Evolutionary conservation across 2,329 filamentous ascomycete genomes (phyloP).

Genomic region (Claviceps purpurea): DNA sequence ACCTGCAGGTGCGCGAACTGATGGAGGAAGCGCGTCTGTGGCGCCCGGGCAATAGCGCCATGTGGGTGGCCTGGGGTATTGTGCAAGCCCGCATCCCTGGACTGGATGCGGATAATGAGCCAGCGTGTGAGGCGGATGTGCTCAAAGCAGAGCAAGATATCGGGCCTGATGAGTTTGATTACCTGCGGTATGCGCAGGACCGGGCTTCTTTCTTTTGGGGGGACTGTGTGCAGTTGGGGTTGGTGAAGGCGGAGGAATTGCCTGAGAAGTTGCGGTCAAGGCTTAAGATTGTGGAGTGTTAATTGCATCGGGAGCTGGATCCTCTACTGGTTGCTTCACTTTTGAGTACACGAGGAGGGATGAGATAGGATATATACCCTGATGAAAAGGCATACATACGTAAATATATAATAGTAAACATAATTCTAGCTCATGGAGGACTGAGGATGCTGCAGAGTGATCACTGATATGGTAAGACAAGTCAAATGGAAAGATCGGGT

Average conservation of each 20-base stretch:
- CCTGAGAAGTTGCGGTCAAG: constrained; percentile 49
- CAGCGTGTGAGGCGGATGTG: constrained; percentile 20
- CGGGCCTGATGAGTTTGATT: constrained; percentile 74
- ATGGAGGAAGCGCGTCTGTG: constrained; percentile 71
- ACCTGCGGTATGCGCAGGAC: constrained; percentile 81
- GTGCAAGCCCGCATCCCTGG: constrained; percentile 83
- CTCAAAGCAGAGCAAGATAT: constrained; percentile 33
- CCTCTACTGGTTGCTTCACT: not conserved
- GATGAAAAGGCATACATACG: too few species aligned
- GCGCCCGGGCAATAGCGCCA: constrained; percentile 75
- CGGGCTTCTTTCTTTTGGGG: constrained; percentile 91
- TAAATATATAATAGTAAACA: too few species aligned
- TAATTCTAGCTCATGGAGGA: too few species aligned
- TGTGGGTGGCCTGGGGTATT: constrained; percentile 94
- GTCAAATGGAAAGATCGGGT: too few species aligned
- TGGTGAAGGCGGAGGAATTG: constrained; percentile 64
- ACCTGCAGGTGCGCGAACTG: constrained; percentile 55
- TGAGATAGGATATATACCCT: too few species aligned
- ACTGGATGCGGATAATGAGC: constrained; percentile 34
- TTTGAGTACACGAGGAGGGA: too few species aligned
- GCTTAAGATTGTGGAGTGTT: constrained; percentile 60
- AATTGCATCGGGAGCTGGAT: constrained; percentile 4
- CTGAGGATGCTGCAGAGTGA: too few species aligned
- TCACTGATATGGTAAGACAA: too few species aligned
- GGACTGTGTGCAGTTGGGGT: constrained; percentile 64